Evolutionary conservation across 257 asterid species (phyloP).

Genomic region (Gentiana dahurica): DNA sequence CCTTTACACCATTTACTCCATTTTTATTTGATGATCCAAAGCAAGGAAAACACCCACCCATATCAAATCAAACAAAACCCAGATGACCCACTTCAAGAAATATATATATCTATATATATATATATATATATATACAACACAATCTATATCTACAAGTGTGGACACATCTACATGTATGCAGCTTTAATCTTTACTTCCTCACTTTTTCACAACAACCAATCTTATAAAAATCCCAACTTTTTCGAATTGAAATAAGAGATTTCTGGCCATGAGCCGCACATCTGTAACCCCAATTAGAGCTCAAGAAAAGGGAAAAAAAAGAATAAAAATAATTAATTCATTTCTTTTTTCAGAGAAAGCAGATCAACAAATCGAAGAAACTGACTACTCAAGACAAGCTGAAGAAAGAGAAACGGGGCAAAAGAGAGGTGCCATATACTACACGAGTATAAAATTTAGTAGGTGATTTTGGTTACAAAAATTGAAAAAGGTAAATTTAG

Average conservation of each 20-base stretch:
- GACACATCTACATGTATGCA: constrained; percentile 9
- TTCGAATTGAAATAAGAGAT: constrained; percentile 13
- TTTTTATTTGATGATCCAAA: constrained; percentile 64
- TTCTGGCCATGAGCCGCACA: constrained; percentile 30
- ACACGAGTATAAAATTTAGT: not conserved
- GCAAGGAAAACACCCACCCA: constrained; percentile 92
- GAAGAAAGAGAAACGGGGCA: constrained; percentile 25
- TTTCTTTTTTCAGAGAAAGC: constrained; percentile 32
- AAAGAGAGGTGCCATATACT: constrained; percentile 6
- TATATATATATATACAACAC: not conserved
- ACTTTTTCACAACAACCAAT: constrained; percentile 34
- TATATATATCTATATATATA: constrained; percentile 15
- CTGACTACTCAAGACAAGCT: constrained; percentile 45
- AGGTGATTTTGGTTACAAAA: too few relatives aligned
- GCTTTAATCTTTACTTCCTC: constrained; percentile 14
- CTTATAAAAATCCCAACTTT: constrained; percentile 47
- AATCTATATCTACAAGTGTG: constrained; percentile 15
- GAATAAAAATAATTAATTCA: not conserved
- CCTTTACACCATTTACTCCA: constrained; percentile 47
- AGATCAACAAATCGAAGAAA: constrained; percentile 87
- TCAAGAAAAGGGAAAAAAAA: constrained; percentile 36
- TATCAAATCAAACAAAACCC: constrained; percentile 34
- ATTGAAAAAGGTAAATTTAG: too few relatives aligned
- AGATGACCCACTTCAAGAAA: constrained; percentile 28
- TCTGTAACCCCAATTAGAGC: constrained; percentile 31